A percentile compares a stretch with the other conserved stretches of the same genome.
These are phyloP conservation scores for Pseudogymnoascus sp. DNA, from an alignment of 2,329 filamentous ascomycete genomes.

Conservation along the genomic window DNA sequence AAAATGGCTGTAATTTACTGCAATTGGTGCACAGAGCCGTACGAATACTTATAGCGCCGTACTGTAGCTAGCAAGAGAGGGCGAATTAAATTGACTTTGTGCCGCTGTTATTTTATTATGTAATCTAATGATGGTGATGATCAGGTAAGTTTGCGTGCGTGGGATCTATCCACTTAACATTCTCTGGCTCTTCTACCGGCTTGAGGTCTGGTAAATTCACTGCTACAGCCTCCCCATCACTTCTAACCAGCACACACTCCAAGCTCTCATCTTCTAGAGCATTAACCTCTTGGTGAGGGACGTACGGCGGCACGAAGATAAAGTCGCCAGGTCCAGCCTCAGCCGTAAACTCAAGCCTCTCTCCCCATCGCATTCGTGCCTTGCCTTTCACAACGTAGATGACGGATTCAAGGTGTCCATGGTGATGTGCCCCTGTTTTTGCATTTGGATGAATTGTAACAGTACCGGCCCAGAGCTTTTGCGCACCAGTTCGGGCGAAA, in stretches of 20 bases:
- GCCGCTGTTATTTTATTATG: not conserved
- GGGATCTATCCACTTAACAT: constrained; percentile 38
- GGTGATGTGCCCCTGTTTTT: constrained; percentile 38
- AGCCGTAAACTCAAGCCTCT: constrained; percentile 36
- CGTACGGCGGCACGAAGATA: constrained; percentile 38
- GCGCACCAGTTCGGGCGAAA: constrained; percentile 35
- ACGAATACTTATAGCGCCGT: too few relatives aligned
- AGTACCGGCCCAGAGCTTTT: constrained; percentile 39
- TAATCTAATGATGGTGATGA: constrained; percentile 11
- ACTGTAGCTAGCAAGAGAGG: too few relatives aligned
- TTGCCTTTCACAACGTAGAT: constrained; percentile 38
- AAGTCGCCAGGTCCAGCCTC: constrained; percentile 39
- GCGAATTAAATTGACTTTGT: not conserved
- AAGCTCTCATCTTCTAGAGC: constrained; percentile 33
- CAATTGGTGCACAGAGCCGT: too few relatives aligned
- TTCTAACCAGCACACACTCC: constrained; percentile 36
- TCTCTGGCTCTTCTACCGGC: constrained; percentile 35
- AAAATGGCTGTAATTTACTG: too few relatives aligned
- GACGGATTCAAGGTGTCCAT: constrained; percentile 37
- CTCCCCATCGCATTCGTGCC: constrained; percentile 39
- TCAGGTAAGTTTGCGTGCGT: constrained; percentile 29
- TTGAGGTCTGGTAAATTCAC: constrained; percentile 36
- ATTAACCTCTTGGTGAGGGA: constrained; percentile 40
- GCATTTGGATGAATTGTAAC: constrained; percentile 37
- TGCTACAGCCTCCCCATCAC: constrained; percentile 36